Evolutionary conservation across 169 alveolate species (phyloP).

Genomic region (Eimeria sp.): DNA sequence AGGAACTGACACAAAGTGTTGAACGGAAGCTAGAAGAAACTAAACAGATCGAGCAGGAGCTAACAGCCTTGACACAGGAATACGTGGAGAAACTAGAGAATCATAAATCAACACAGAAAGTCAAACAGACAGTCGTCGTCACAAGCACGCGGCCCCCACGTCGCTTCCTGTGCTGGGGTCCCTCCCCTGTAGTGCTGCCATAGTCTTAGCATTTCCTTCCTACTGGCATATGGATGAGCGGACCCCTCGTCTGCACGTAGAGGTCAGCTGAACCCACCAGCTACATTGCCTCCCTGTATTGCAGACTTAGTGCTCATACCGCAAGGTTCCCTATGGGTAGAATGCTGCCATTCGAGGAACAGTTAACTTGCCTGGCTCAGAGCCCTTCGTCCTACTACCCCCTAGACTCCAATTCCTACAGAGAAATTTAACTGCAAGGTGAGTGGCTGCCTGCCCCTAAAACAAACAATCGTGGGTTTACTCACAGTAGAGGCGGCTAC

Average conservation of each 20-base stretch:
- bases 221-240: not conserved
- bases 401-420: not conserved
- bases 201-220: not conserved
- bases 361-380: not conserved
- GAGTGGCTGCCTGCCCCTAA: not conserved
- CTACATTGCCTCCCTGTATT: not conserved
- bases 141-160: conserved; percentile 21
- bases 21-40: conserved; percentile 4
- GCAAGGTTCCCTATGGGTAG: not conserved
- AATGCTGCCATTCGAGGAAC: not conserved
- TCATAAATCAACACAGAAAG: conserved; percentile 19
- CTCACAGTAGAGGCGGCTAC: not conserved
- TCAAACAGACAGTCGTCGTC: conserved; percentile 26
- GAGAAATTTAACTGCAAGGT: not conserved
- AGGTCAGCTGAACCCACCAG: not conserved
- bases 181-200: conserved; percentile 55
- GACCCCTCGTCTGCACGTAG: not conserved
- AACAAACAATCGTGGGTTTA: not conserved
- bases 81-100: conserved; percentile 50
- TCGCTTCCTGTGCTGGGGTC: conserved; percentile 61
- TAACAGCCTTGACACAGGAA: conserved; percentile 38
- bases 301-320: not conserved
- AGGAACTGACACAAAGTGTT: not conserved
- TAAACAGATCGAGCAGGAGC: conserved; percentile 50
- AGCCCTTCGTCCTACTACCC: not conserved